Percentiles rank a stretch among this genome's conserved stretches.
Evolutionary conservation across 345 rosid species (phyloP).

Genomic region (Rhodamnia rubescens): DNA sequence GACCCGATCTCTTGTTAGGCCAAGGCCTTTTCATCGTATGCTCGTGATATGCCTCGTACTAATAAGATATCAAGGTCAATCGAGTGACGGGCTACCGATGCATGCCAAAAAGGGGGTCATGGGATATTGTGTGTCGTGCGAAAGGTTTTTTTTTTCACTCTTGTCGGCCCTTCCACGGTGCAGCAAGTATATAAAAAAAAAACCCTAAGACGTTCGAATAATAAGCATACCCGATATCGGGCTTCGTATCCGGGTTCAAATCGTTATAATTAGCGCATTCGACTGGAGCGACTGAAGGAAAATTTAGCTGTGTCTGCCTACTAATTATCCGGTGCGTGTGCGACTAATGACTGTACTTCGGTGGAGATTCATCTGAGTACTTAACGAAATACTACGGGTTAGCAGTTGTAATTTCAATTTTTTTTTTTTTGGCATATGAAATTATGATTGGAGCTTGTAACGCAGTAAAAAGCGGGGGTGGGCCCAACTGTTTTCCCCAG

Average conservation of each 20-base stretch:
- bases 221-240: neutral
- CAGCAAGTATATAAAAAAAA: neutral
- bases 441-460: neutral
- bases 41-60: neutral
- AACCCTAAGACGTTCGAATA: neutral
- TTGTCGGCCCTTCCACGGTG: neutral
- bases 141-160: too few relatives aligned
- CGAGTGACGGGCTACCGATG: neutral
- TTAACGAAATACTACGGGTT: neutral
- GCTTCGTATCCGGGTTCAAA: neutral
- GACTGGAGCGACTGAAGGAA: neutral
- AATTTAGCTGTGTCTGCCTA: neutral
- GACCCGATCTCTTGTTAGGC: neutral
- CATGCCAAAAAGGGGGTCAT: neutral
- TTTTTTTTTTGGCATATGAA: neutral
- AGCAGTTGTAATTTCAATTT: neutral
- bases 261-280: neutral
- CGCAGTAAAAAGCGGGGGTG: neutral
- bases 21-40: neutral
- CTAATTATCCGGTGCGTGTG: neutral
- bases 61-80: neutral
- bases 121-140: too few relatives aligned
- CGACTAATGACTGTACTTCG: neutral
- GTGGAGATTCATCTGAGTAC: neutral
- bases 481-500: neutral